A percentile compares a stretch with the other conserved stretches of the same genome.
Evolutionary conservation across 179 eudicot species (phyloP).

Genomic region (Amaranthus tricolor): DNA sequence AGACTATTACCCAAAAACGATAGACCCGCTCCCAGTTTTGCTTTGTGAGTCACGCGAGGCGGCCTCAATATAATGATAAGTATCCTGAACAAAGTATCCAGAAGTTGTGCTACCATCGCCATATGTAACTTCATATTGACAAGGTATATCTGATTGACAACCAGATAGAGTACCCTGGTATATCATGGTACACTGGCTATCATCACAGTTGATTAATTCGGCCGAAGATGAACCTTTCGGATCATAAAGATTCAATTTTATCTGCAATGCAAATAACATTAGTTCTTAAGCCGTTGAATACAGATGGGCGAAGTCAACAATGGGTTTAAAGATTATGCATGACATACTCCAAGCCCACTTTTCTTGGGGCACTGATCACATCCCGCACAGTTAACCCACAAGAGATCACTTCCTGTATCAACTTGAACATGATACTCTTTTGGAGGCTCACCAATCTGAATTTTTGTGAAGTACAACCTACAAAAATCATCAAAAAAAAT

Average conservation of each 20-base stretch:
- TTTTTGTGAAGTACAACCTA: conserved; percentile 80
- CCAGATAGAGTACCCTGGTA: conserved; percentile 41
- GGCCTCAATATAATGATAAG: conserved; percentile 44
- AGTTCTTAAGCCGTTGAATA: background rate
- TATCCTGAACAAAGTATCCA: conserved; percentile 73
- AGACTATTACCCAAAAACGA: conserved; percentile 67
- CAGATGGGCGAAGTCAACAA: conserved; percentile 15
- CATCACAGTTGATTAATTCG: conserved; percentile 52
- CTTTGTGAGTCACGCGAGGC: conserved; percentile 55
- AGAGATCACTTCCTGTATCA: conserved; percentile 92
- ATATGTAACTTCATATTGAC: conserved; percentile 63
- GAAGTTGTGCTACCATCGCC: conserved; percentile 83
- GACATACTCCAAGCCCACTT: conserved; percentile 69
- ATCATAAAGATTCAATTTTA: conserved; percentile 58
- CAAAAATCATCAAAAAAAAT: conserved; percentile 11
- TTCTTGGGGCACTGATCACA: conserved; percentile 69
- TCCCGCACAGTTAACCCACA: conserved; percentile 89
- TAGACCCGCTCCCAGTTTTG: conserved; percentile 45
- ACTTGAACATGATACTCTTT: conserved; percentile 74
- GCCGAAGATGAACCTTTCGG: conserved; percentile 55
- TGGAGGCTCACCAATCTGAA: conserved; percentile 76
- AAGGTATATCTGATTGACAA: conserved; percentile 48
- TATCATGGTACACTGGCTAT: conserved; percentile 52
- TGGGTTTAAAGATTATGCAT: conserved; percentile 29
- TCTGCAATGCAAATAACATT: conserved; percentile 39